These are phyloP conservation scores for Amyloporia xantha DNA, from an alignment of 768 basidiomycete genomes.

Conservation along the genomic window DNA sequence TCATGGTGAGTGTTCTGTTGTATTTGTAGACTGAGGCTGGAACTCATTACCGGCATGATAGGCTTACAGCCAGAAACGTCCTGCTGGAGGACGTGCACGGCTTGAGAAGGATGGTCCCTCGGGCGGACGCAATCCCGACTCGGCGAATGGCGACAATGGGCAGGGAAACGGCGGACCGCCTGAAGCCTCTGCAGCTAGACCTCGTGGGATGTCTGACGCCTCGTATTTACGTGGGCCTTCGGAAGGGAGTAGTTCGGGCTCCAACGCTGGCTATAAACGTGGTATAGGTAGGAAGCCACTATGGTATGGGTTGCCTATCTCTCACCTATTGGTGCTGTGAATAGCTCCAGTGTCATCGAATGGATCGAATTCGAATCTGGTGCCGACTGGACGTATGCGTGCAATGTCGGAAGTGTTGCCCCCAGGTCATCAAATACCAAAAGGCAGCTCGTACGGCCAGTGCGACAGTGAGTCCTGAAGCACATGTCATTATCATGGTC, in stretches of 20 bases:
- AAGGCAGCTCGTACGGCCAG: too few relatives aligned
- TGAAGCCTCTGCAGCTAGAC: conserved; percentile 37
- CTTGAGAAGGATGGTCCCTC: conserved; percentile 35
- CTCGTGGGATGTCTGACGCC: conserved; percentile 74
- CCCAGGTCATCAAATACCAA: neutral
- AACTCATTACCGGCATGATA: conserved; percentile 20
- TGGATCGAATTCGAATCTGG: neutral
- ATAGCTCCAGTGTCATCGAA: neutral
- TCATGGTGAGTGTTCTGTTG: conserved; percentile 50
- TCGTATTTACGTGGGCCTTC: conserved; percentile 26
- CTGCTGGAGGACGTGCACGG: conserved; percentile 44
- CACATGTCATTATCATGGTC: too few relatives aligned
- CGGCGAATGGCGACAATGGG: conserved; percentile 20
- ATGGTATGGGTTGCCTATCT: too few relatives aligned
- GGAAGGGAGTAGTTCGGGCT: conserved; percentile 17
- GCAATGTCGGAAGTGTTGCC: neutral
- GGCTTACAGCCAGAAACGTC: conserved; percentile 77
- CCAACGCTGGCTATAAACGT: conserved; percentile 3
- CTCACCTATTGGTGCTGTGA: neutral
- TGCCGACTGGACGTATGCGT: neutral
- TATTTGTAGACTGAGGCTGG: neutral
- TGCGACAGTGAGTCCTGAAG: too few relatives aligned
- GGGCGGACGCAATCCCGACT: conserved; percentile 11
- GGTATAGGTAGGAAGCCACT: conserved; percentile 8
- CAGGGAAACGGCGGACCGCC: conserved; percentile 31